Evolutionary conservation across 2,329 filamentous ascomycete genomes (phyloP).

Genomic region (Fonsecaea multimorphosa): DNA sequence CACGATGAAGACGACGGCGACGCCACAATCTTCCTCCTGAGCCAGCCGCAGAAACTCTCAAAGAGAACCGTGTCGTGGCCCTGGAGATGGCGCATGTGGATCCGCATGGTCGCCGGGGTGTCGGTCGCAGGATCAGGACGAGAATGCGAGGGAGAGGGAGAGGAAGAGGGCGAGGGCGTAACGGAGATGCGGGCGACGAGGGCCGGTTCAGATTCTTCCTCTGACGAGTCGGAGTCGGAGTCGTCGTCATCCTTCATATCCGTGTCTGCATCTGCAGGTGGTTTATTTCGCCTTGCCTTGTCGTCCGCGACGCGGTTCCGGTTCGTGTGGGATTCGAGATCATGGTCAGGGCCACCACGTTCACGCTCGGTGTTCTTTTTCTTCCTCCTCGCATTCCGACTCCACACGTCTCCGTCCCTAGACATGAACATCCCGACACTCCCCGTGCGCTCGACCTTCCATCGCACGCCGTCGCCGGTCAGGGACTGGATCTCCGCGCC

Average conservation of each 20-base stretch:
- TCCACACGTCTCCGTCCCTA: conserved; percentile 75
- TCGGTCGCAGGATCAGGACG: conserved; percentile 8
- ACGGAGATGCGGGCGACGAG: conserved; percentile 28
- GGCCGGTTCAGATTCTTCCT: conserved; percentile 24
- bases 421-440: conserved; percentile 67
- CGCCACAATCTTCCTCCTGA: conserved; percentile 61
- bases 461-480: conserved; percentile 62
- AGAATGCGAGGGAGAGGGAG: neutral
- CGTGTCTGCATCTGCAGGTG: conserved; percentile 58
- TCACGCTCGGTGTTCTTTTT: conserved; percentile 41
- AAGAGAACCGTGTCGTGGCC: conserved; percentile 76
- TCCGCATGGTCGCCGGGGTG: conserved; percentile 18
- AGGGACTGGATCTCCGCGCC: conserved; percentile 60
- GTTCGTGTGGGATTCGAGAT: conserved; percentile 34
- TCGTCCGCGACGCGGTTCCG: conserved; percentile 41
- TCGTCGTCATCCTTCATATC: conserved; percentile 47
- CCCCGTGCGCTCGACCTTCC: conserved; percentile 65
- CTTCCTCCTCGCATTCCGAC: conserved; percentile 71
- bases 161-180: neutral
- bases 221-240: conserved; percentile 13
- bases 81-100: conserved; percentile 73
- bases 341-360: conserved; percentile 18
- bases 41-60: conserved; percentile 84
- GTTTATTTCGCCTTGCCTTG: conserved; percentile 41
- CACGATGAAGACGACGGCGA: neutral